Evolutionary conservation across 2,329 filamentous ascomycete species (phyloP).

Genomic region (Plectosphaerella cucumerina): DNA sequence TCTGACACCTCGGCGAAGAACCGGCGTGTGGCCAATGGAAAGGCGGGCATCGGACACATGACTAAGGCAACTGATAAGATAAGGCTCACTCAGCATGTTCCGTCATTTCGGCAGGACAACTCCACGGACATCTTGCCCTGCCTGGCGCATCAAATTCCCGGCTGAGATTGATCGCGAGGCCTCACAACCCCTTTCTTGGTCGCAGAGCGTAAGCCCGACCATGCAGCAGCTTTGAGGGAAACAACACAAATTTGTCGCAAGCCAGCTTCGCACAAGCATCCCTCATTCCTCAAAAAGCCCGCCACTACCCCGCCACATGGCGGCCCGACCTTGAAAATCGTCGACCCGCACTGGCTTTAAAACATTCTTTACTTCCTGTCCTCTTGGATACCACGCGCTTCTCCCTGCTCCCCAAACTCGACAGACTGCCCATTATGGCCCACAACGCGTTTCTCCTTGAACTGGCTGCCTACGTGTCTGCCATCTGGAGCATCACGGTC

Average conservation of each 20-base stretch:
- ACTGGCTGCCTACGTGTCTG: constrained; percentile 39
- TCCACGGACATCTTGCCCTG: too few species aligned
- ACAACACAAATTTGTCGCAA: too few species aligned
- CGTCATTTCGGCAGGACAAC: neutral
- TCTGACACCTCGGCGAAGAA: too few species aligned
- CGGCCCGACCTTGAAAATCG: too few species aligned
- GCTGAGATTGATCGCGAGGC: neutral
- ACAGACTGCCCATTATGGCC: constrained; percentile 1
- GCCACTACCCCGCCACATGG: neutral
- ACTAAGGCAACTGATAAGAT: neutral
- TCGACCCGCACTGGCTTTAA: neutral
- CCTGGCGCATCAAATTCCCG: too few species aligned
- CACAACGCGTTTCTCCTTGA: constrained; percentile 22
- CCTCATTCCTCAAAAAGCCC: neutral
- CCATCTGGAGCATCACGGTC: constrained; percentile 50
- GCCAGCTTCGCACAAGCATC: neutral
- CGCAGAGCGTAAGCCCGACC: neutral
- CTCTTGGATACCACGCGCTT: neutral
- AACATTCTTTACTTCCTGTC: constrained; percentile 16
- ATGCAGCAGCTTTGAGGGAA: too few species aligned
- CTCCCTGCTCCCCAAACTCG: constrained; percentile 1
- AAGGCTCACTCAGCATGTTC: neutral
- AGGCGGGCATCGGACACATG: neutral
- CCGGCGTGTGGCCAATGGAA: neutral
- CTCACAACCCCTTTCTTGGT: neutral